These are phyloP conservation scores for Trichaptum fuscoviolaceum DNA, from an alignment of 768 basidiomycete genomes.

Conservation along the genomic window DNA sequence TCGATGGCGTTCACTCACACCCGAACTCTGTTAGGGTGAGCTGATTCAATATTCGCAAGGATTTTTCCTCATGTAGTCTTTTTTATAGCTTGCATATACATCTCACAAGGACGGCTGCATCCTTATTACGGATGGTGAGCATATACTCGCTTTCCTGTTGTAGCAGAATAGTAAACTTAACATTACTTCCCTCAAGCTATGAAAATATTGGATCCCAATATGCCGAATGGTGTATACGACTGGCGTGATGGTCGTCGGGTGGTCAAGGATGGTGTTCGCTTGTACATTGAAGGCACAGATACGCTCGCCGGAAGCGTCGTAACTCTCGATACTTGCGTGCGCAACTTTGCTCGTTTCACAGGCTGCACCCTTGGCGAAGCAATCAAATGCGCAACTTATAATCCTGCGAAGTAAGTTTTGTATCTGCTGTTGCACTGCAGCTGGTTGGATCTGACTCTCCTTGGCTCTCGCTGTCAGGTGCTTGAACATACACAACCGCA, in stretches of 20 bases:
- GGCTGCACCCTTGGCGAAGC: conserved; percentile 80
- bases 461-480: conserved; percentile 38
- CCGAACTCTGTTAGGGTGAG: conserved; percentile 83
- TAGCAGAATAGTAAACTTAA: not conserved
- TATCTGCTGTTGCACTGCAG: no score
- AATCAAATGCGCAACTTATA: conserved; percentile 80
- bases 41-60: conserved; percentile 10
- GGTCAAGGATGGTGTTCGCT: conserved; percentile 73
- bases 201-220: conserved; percentile 80
- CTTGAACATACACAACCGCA: conserved; percentile 71
- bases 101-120: conserved; percentile 82
- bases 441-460: not conserved
- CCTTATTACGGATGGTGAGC: conserved; percentile 81
- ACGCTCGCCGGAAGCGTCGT: conserved; percentile 88
- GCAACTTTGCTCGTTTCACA: conserved; percentile 80
- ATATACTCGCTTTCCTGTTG: not conserved
- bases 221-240: conserved; percentile 78
- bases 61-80: not conserved
- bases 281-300: conserved; percentile 79
- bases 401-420: conserved; percentile 65
- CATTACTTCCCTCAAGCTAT: conserved; percentile 45
- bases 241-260: conserved; percentile 84
- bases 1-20: conserved; percentile 88
- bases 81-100: conserved; percentile 68
- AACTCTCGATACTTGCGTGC: conserved; percentile 78